Evolutionary conservation across 345 rosid genomes (phyloP).

Genomic region (Salix purpurea): DNA sequence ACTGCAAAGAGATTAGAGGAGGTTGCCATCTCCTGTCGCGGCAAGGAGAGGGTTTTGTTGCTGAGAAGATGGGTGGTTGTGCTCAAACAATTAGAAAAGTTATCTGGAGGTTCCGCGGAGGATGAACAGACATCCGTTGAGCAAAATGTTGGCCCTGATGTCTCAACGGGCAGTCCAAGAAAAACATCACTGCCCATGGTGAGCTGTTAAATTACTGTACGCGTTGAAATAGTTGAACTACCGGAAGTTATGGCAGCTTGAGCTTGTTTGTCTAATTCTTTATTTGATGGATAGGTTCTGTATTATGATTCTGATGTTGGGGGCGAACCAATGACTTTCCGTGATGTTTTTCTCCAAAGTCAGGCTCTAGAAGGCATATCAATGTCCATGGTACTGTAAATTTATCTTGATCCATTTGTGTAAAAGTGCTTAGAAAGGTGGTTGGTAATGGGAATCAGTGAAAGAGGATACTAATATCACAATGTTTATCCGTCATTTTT

Average conservation of each 20-base stretch:
- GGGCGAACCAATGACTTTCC: slow-evolving; percentile 77
- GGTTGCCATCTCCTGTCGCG: slow-evolving; percentile 70
- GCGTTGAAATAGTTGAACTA: not conserved
- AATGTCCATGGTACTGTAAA: slow-evolving; percentile 67
- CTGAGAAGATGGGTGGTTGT: slow-evolving; percentile 74
- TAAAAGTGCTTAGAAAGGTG: not conserved
- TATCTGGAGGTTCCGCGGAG: slow-evolving; percentile 29
- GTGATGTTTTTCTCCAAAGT: slow-evolving; percentile 89
- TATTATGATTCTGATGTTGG: slow-evolving; percentile 81
- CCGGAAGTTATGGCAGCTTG: not conserved
- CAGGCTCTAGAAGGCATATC: slow-evolving; percentile 92
- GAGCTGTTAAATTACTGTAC: not conserved
- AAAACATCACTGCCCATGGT: slow-evolving; percentile 22
- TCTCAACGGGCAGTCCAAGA: slow-evolving; percentile 41
- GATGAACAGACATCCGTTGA: slow-evolving; percentile 40
- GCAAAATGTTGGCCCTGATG: slow-evolving; percentile 45
- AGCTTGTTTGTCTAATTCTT: slow-evolving; percentile 6
- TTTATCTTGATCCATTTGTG: not conserved
- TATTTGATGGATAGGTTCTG: slow-evolving; percentile 46
- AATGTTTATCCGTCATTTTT: not conserved
- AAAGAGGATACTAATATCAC: not conserved
- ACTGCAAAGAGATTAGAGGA: slow-evolving; percentile 84
- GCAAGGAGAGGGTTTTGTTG: slow-evolving; percentile 68
- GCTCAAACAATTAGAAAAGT: slow-evolving; percentile 65
- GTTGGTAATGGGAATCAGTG: not conserved